Conservation (phyloP, 2,329 filamentous ascomycete genomes). For the Pseudogymnoascus verrucosus region DNA sequence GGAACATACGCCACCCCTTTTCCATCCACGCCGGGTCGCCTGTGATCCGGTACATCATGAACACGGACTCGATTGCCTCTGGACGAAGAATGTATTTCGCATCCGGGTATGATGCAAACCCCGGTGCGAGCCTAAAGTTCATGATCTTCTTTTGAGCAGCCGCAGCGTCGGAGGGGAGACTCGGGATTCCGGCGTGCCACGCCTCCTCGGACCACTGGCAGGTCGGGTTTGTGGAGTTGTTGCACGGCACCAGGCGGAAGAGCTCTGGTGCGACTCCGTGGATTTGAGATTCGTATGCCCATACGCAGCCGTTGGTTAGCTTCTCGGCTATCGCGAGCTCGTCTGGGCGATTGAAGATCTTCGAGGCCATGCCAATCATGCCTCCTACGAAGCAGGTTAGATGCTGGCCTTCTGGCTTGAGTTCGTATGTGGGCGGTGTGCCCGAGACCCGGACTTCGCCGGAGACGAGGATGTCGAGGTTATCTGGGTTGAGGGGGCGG, state of each 20-base stretch:
- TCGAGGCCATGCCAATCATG: conserved; percentile 60
- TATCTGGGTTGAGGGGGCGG: conserved; percentile 33
- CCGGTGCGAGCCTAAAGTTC: conserved; percentile 33
- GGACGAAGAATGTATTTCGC: conserved; percentile 43
- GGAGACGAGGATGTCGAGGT: conserved; percentile 36
- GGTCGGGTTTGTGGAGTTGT: conserved; percentile 35
- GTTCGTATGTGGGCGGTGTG: conserved; percentile 47
- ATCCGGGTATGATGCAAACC: conserved; percentile 37
- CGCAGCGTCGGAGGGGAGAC: neutral
- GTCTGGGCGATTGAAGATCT: conserved; percentile 49
- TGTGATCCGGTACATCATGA: conserved; percentile 40
- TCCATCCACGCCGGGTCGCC: conserved; percentile 27
- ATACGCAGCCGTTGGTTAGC: conserved; percentile 61
- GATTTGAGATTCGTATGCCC: conserved; percentile 55
- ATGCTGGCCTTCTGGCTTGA: conserved; percentile 34
- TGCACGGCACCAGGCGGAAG: conserved; percentile 42
- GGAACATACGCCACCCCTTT: conserved; percentile 38
- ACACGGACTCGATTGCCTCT: conserved; percentile 59
- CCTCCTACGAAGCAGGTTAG: conserved; percentile 62
- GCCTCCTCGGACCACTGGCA: conserved; percentile 38
- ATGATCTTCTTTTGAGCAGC: conserved; percentile 8
- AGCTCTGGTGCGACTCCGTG: conserved; percentile 60
- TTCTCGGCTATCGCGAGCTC: conserved; percentile 57
- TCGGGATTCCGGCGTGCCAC: neutral
- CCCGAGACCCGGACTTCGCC: conserved; percentile 35